Base-by-base conservation (phyloP, 1,139 yeast genomes). In the Debaryomycetaceae sp. region DNA sequence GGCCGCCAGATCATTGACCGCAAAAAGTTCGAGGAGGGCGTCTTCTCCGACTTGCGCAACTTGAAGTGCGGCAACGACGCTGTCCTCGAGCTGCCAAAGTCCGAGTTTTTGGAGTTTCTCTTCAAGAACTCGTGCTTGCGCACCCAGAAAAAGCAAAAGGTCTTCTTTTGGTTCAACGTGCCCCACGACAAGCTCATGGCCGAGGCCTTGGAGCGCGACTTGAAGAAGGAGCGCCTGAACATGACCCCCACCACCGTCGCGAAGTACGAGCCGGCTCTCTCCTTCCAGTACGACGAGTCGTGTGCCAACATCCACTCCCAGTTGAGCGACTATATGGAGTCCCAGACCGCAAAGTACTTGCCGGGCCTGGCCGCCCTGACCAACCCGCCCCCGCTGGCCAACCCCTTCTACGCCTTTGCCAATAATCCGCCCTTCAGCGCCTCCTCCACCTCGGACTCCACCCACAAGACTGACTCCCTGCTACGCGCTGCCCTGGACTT, bases 81-180 rank as follows among this genome's bases (percentile, higher is more conserved):
- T 4, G 70, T 85, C 3, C 62, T 90, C 34, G 97, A 90, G 51
- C 75, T 75, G 30, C 95, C 98, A 6, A 76, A 85, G 47, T 83
- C 95, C 0, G 79, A 76, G 27, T 86, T 90, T 49, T 64, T 90
- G 35, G 85, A 81, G 39, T 86, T 87, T 43, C 59, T 90, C 26
- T 85, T 80, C 54, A 81, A 79, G 45, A 85, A 90, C 49, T 75
- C 79, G 38, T 87, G 98, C 51, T 65, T 90, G 15, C 68, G 95
- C 42, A 90, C 98, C 1, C 97, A 90, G 47, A 90, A 90, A 64
- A 90, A 90, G 49, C 98, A 90, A 51, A 90, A 90, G 51, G 97
- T 90, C 24, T 90, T 90, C 50, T 86, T 79, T 51, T 90, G 98
- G 98, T 87, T 82, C 51, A 80, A 87, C 47, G 97, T 90, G 5